phyloP scores from a whole-genome alignment of 139 green algal species.

The Chlamydomonas asymmetrica region DNA sequence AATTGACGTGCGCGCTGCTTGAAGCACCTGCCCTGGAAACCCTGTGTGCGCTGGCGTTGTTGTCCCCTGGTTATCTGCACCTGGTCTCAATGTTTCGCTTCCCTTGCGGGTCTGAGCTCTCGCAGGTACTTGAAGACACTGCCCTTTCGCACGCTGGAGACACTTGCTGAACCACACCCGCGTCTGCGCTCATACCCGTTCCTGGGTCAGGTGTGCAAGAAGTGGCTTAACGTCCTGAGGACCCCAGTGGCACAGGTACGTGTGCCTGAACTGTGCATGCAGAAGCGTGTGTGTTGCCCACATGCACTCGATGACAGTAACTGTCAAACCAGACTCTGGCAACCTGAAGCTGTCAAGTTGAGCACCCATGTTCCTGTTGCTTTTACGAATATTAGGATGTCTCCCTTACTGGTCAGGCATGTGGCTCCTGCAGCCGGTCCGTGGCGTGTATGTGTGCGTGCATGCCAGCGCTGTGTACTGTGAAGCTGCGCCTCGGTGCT shows the following conservation, averaged over 20 bases:
- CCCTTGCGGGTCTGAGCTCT: not conserved
- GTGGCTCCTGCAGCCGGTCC: too few relatives aligned
- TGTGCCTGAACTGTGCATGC: too few relatives aligned
- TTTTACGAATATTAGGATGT: not conserved
- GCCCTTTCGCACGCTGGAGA: slow-evolving; percentile 8
- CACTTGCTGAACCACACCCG: slow-evolving; percentile 41
- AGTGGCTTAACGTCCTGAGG: slow-evolving; percentile 44
- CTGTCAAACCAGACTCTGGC: too few relatives aligned
- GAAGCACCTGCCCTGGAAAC: too few relatives aligned
- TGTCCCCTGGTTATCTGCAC: not conserved
- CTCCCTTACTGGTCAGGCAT: too few relatives aligned
- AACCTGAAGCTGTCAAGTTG: not conserved
- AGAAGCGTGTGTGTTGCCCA: too few relatives aligned
- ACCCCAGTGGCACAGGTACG: slow-evolving; percentile 22
- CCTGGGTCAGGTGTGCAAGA: slow-evolving; percentile 56
- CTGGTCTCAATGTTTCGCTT: not conserved
- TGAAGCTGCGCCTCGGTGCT: too few relatives aligned
- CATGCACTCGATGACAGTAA: too few relatives aligned
- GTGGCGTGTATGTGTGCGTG: too few relatives aligned
- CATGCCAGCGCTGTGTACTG: too few relatives aligned
- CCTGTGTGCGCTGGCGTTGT: too few relatives aligned
- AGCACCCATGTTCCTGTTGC: not conserved
- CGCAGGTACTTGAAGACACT: slow-evolving; percentile 22
- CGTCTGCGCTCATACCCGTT: slow-evolving; percentile 60
- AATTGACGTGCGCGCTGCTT: slow-evolving; percentile 6